Evolutionary conservation across 495 filamentous ascomycete genomes (phyloP), one percentile per base, ranked within the genome.

Genomic region (Terfezia claveryi): DNA sequence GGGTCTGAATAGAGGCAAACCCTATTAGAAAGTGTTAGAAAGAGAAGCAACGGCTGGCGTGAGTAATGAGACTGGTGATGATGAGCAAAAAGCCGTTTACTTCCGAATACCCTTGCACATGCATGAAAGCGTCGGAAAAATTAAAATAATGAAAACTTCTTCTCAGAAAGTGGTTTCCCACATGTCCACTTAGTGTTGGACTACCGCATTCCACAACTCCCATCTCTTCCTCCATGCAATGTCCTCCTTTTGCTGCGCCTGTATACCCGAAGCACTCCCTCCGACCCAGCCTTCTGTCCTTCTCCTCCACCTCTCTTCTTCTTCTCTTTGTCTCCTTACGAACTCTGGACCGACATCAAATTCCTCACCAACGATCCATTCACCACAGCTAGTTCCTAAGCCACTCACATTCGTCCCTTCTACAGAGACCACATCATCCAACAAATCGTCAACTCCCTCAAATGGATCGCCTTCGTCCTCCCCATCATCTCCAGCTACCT

Each of bases 281-380:
- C 41, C 41, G 1, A 80, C 69, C 91, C 92, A 98, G 51, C 75
- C 79, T 57, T 80, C 78, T 50, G 86, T 83, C 66, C 85, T 86
- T 66, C 79, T 76, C 59, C 81, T 74, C 92, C 91, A 98, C 59
- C 83, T 75, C 53, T 83, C 81, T 69, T 98, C 91, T 68, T 96
- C 91, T 57, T 87, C 87, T 54, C 83, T 70, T 67, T 95, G 89
- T 41, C 86, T 75, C 58, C 79, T 76, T 51, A 96, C 81, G 64
- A 95, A 98, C 68, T 87, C 85, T 6, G 92, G 92, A 1, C 91
- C 91, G 50, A 98, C 83, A 66, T 98, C 91, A 64, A 96, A 98
- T 66, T 96, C 91, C 67, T 98, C 91, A 11, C 85, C 87, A 27
- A 92, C 84, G 36, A 86, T 59, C 23, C 64, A 65, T 37, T 65